phyloP scores from a whole-genome alignment of 768 basidiomycete genomes.

The Stropharia rugosoannulata region DNA sequence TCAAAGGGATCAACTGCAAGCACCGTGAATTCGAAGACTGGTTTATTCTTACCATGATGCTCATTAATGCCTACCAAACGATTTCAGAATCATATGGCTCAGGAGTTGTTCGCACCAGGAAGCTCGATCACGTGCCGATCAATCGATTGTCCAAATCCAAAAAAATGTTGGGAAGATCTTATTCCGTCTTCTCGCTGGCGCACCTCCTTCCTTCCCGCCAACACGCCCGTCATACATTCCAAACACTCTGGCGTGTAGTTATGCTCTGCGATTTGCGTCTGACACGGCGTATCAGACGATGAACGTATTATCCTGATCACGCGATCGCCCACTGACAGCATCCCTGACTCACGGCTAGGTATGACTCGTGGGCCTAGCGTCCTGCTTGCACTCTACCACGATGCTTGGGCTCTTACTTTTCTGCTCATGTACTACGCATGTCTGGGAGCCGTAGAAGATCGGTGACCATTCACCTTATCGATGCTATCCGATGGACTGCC shows the following conservation, averaged over 20 bases:
- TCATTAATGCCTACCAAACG: too few species aligned
- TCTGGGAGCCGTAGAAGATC: background rate
- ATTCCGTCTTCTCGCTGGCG: background rate
- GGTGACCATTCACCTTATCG: background rate
- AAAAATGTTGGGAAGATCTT: background rate
- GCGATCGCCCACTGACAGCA: background rate
- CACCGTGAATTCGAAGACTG: too few species aligned
- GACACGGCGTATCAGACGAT: background rate
- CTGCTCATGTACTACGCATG: background rate
- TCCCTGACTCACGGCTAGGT: background rate
- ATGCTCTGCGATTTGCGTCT: too few species aligned
- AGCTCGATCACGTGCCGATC: background rate
- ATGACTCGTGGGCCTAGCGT: background rate
- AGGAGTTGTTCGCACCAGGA: too few species aligned
- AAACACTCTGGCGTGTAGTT: too few species aligned
- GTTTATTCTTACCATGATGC: too few species aligned
- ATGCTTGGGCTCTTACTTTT: background rate
- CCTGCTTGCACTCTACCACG: conserved; percentile 1
- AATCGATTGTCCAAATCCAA: background rate
- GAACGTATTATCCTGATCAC: background rate
- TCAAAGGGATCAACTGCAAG: background rate
- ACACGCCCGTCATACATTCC: too few species aligned
- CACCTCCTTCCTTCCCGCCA: too few species aligned
- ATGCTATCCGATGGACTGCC: background rate
- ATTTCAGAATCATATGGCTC: too few species aligned